Evolutionary conservation across 768 basidiomycete genomes (phyloP).

Genomic region (Hortiboletus flavorubellus): DNA sequence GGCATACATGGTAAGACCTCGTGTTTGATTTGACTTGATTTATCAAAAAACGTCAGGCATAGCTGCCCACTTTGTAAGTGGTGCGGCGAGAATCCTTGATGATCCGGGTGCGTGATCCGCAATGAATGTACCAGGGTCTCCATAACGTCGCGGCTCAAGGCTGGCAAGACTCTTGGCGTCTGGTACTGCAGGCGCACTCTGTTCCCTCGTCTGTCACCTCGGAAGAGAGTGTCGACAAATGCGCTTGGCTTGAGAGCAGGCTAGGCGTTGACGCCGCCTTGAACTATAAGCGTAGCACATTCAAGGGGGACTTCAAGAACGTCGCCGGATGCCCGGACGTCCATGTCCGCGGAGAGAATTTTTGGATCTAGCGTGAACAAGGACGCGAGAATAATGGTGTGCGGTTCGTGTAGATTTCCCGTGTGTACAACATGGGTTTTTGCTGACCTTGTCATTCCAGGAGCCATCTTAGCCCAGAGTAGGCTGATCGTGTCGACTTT

Average conservation of each 20-base stretch:
- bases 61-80: conserved; percentile 84
- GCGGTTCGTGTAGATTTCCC: conserved; percentile 53
- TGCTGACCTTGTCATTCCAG: conserved; percentile 34
- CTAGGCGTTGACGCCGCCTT: conserved; percentile 79
- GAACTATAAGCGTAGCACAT: conserved; percentile 82
- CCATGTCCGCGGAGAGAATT: conserved; percentile 83
- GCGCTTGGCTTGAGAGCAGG: conserved; percentile 79
- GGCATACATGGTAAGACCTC: conserved; percentile 60
- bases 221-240: conserved; percentile 70
- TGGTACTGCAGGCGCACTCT: conserved; percentile 90
- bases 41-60: conserved; percentile 45
- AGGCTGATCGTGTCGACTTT: conserved; percentile 23
- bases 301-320: conserved; percentile 67
- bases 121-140: conserved; percentile 55
- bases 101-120: conserved; percentile 1
- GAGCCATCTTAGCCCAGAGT: conserved; percentile 87
- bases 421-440: neutral
- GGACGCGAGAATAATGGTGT: conserved; percentile 73
- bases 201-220: conserved; percentile 79
- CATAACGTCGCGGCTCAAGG: conserved; percentile 76
- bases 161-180: conserved; percentile 82
- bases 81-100: neutral
- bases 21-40: neutral
- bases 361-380: conserved; percentile 78
- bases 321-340: conserved; percentile 75